phyloP scores from a whole-genome alignment of 2,329 filamentous ascomycete species.

The Mycogone perniciosa region DNA sequence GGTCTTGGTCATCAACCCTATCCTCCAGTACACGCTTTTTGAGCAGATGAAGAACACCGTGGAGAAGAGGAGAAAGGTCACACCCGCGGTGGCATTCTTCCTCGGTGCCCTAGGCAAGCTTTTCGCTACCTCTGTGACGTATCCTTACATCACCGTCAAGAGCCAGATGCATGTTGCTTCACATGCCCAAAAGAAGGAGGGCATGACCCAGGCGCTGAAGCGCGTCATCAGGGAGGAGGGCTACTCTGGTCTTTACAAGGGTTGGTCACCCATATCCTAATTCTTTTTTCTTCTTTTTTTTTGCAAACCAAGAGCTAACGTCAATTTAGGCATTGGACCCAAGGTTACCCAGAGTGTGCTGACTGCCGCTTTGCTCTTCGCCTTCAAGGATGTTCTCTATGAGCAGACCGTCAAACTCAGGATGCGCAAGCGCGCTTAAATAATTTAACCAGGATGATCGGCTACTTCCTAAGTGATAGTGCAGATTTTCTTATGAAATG shows the following conservation, averaged over 20 bases:
- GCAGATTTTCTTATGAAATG: background rate
- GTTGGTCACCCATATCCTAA: constrained; percentile 40
- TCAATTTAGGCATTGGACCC: constrained; percentile 70
- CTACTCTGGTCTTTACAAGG: constrained; percentile 88
- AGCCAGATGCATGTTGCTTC: constrained; percentile 91
- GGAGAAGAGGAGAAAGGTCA: constrained; percentile 68
- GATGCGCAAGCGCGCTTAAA: constrained; percentile 30
- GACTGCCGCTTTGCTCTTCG: constrained; percentile 92
- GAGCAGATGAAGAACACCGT: constrained; percentile 93
- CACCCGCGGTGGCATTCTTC: constrained; percentile 80
- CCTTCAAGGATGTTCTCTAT: constrained; percentile 96
- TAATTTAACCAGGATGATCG: background rate
- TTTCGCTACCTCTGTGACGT: constrained; percentile 87
- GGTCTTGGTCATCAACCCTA: constrained; percentile 94
- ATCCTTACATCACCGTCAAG: constrained; percentile 98
- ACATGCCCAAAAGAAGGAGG: constrained; percentile 69
- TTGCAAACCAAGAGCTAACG: constrained; percentile 11
- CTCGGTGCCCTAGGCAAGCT: constrained; percentile 91
- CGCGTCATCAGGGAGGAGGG: constrained; percentile 83
- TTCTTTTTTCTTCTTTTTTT: background rate
- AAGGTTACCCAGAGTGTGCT: constrained; percentile 97
- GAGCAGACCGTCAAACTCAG: constrained; percentile 68
- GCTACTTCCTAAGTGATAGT: background rate
- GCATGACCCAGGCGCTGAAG: constrained; percentile 69
- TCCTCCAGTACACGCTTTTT: constrained; percentile 96